Conservation (phyloP, 345 rosid genomes). For the Eucalyptus sp. region DNA sequence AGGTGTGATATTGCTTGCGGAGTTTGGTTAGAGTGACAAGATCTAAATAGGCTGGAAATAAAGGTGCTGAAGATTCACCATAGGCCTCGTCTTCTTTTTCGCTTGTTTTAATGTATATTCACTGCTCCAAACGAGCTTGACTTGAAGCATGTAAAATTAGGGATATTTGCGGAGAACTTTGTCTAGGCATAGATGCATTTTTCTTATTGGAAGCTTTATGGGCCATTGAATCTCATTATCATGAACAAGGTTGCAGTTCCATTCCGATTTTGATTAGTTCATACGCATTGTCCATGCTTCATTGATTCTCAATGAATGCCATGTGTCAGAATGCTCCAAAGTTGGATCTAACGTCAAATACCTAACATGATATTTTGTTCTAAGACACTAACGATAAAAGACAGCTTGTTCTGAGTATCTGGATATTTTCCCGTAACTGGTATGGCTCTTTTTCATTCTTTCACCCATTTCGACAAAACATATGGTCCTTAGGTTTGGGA, state of each 20-base stretch:
- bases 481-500: too few species aligned
- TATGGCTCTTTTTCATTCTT: not conserved
- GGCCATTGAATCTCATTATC: not conserved
- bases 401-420: not conserved
- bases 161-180: not conserved
- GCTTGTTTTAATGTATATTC: not conserved
- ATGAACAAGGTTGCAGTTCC: not conserved
- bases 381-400: not conserved
- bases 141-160: not conserved
- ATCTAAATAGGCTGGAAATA: not conserved
- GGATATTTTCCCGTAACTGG: not conserved
- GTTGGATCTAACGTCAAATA: not conserved
- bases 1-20: not conserved
- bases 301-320: not conserved
- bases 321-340: not conserved
- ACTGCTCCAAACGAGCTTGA: not conserved
- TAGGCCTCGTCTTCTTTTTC: not conserved
- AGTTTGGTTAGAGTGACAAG: not conserved
- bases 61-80: not conserved
- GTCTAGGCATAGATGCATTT: not conserved
- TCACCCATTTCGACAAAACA: not conserved
- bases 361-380: not conserved
- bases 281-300: not conserved
- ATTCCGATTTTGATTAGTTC: not conserved
- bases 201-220: not conserved